Base-by-base conservation (phyloP, 2,329 filamentous ascomycete species). In the Sclerotinia sclerotiorum region DNA sequence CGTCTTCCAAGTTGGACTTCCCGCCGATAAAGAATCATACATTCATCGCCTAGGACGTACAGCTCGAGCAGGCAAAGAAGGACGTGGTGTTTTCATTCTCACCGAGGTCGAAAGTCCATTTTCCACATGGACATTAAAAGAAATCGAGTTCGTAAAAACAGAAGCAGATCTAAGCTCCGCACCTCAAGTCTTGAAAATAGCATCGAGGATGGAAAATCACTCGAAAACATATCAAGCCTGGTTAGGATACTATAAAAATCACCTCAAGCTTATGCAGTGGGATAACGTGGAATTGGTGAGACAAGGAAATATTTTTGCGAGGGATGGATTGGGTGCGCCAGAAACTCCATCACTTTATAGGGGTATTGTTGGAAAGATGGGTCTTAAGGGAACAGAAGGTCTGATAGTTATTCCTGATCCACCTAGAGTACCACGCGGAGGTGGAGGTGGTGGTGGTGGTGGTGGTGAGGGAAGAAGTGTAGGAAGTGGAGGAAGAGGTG, bases 31-130 rank as follows among this genome's bases (percentile, higher is more conserved):
- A 39, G 90, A 92, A 76, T 86, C 88, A 49, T 93, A 93, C 76
- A 90, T 94, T 69, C 91, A 93, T 79, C 87, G 91, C 69, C 82
- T 93, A 54, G 91, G 91, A 65, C 90, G 91, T 70, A 94, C 91
- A 11, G 91, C 84, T 68, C 89, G 92, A 75, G 91, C 91, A 39
- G 87, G 88, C 70, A 91, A 91, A 78, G 83, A 87, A 73, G 91
- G 91, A 56, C 83, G 91, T 75, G 90, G 89, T 68, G 92, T 86
- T 84, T 78, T 94, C 46, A 78, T 94, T 58, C 71, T 92, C 1
- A 81, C 86, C 1, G 78, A 85, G 15, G 75, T 82, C 19, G 88
- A 92, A 73, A 77, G 65, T 52, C 85, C 79, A 71, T 87, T 87
- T 75, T 79, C 83, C 0, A 78, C 79, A 49, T 83, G 79, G 73